phyloP scores from a whole-genome alignment of 495 filamentous ascomycete species.

The Neurospora sp. region DNA sequence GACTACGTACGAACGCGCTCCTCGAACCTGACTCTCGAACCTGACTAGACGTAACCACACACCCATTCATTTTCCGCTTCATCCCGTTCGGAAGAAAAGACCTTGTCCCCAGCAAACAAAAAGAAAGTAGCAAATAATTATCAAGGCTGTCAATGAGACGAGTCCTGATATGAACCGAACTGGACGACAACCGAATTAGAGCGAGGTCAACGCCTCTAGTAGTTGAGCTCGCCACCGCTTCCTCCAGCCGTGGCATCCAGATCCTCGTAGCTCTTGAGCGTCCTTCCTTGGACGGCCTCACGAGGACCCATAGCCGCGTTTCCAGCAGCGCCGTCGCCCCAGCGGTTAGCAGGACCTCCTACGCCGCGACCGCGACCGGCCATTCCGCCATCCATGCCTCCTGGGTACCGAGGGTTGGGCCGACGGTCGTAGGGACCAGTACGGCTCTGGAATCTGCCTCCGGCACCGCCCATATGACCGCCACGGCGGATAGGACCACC shows the following conservation, averaged over 20 bases:
- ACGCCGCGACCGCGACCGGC: conserved; percentile 32
- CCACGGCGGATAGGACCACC: conserved; percentile 39
- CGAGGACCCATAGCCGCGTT: conserved; percentile 65
- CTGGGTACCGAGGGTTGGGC: conserved; percentile 30
- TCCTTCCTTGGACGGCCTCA: conserved; percentile 82
- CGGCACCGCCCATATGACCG: conserved; percentile 27
- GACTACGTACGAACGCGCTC: background rate
- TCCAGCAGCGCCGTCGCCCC: conserved; percentile 55
- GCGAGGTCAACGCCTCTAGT: conserved; percentile 23
- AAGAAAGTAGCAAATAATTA: background rate
- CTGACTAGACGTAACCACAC: background rate
- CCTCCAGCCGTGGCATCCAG: conserved; percentile 65
- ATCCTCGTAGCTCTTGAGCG: conserved; percentile 93
- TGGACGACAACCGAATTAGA: background rate
- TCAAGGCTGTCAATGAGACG: background rate
- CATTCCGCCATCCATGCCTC: conserved; percentile 18
- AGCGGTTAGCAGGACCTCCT: conserved; percentile 44
- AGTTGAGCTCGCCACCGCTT: conserved; percentile 53
- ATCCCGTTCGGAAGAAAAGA: background rate
- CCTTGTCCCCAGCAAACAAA: background rate
- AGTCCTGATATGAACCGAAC: background rate
- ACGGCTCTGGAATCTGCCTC: conserved; percentile 35
- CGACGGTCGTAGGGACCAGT: conserved; percentile 41
- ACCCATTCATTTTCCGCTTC: background rate
- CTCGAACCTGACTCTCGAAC: background rate